These are phyloP conservation scores for Pulveroboletus ravenelii DNA, from an alignment of 768 basidiomycete genomes.

Conservation along the genomic window DNA sequence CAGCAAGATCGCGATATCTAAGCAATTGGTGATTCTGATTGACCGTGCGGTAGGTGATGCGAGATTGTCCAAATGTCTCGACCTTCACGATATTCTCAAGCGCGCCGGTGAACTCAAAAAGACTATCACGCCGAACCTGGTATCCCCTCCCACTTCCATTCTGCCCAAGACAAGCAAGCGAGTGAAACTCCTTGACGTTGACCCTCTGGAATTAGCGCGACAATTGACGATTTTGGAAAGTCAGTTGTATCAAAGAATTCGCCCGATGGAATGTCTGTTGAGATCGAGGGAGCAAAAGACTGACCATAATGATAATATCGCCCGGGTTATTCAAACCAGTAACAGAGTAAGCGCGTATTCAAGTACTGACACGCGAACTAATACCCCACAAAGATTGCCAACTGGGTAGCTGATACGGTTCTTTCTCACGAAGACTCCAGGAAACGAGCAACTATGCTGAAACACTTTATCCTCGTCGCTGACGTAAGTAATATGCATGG, in stretches of 20 bases:
- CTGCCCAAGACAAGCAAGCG: slow-evolving; percentile 66
- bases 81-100: slow-evolving; percentile 26
- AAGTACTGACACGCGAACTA: not conserved
- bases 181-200: slow-evolving; percentile 80
- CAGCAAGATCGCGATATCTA: slow-evolving; percentile 61
- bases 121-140: slow-evolving; percentile 48
- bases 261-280: slow-evolving; percentile 85
- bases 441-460: slow-evolving; percentile 75
- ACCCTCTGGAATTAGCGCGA: slow-evolving; percentile 84
- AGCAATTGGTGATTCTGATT: slow-evolving; percentile 67
- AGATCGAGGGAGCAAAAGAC: slow-evolving; percentile 73
- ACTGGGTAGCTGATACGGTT: slow-evolving; percentile 89
- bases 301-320: slow-evolving; percentile 78
- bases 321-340: slow-evolving; percentile 80
- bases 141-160: slow-evolving; percentile 71
- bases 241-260: slow-evolving; percentile 79
- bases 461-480: slow-evolving; percentile 87
- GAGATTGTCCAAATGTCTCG: not conserved
- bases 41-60: slow-evolving; percentile 66
- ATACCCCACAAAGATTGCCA: slow-evolving; percentile 68
- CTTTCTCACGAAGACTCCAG: slow-evolving; percentile 77
- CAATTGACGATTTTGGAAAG: slow-evolving; percentile 93
- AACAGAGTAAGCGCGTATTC: slow-evolving; percentile 56
- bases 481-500: slow-evolving; percentile 56
- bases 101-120: slow-evolving; percentile 56